A percentile compares a stretch with the other conserved stretches of the same genome.
phyloP scores from a whole-genome alignment of 2,329 filamentous ascomycete species.

The Phialocephala sp. region DNA sequence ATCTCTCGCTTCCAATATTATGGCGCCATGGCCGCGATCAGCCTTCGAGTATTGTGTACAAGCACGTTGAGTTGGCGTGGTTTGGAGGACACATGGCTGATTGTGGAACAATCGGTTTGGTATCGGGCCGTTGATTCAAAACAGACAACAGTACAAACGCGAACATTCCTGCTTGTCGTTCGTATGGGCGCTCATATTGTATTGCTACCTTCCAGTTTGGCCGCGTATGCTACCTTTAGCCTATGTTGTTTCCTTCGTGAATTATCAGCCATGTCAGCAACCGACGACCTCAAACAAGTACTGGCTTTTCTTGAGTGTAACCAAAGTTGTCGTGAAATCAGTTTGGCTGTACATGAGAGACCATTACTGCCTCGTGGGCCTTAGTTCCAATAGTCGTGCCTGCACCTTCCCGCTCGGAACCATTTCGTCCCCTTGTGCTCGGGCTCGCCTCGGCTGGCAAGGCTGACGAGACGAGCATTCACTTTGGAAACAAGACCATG shows the following conservation, averaged over 20 bases:
- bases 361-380: neutral
- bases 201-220: neutral
- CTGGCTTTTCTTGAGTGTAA: neutral
- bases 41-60: neutral
- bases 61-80: constrained; percentile 1
- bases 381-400: neutral
- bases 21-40: too few species aligned
- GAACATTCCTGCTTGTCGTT: neutral
- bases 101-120: neutral
- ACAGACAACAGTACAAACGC: neutral
- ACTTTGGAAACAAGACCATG: neutral
- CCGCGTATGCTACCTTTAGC: neutral
- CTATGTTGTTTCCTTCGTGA: neutral
- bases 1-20: too few species aligned
- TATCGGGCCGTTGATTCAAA: neutral
- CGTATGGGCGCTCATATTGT: neutral
- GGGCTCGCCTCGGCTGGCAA: neutral
- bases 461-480: constrained; percentile 2
- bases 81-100: constrained; percentile 1
- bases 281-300: neutral
- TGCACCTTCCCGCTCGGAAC: neutral
- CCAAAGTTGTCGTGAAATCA: neutral
- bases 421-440: neutral
- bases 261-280: constrained; percentile 8
- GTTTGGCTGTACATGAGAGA: neutral